These are phyloP conservation scores for Isatis lusitanica DNA, from an alignment of 441 rosid species.

Conservation along the genomic window DNA sequence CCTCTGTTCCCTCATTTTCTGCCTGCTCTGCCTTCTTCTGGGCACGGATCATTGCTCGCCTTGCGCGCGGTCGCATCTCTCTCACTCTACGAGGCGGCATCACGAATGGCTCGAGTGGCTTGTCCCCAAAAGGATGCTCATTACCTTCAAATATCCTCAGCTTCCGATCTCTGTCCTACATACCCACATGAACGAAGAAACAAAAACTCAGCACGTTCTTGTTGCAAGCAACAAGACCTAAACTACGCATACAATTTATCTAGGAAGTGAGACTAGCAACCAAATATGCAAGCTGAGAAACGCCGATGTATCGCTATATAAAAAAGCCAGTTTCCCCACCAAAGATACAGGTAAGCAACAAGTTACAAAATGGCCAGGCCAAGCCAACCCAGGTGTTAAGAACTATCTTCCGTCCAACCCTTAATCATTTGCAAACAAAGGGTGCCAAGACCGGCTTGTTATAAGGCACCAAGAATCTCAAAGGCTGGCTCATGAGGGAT, in stretches of 20 bases:
- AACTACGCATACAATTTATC: not conserved
- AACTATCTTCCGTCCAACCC: not conserved
- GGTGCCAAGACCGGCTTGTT: not conserved
- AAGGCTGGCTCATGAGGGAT: not conserved
- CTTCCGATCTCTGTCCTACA: conserved; percentile 91
- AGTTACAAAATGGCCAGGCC: not conserved
- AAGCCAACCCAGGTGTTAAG: not conserved
- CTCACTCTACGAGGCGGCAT: conserved; percentile 88
- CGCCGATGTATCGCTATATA: not conserved
- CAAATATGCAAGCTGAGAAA: not conserved
- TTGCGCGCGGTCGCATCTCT: conserved; percentile 91
- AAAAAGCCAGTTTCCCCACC: not conserved
- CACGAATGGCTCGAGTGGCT: conserved; percentile 67
- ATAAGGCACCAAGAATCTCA: not conserved
- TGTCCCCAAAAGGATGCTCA: conserved; percentile 92
- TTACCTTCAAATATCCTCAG: conserved; percentile 78
- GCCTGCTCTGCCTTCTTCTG: conserved; percentile 84
- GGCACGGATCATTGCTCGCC: conserved; percentile 92
- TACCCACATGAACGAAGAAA: conserved; percentile 21
- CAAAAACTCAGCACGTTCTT: conserved; percentile 6
- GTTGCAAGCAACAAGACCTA: not conserved
- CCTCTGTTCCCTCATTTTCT: conserved; percentile 45
- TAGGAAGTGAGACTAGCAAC: not conserved
- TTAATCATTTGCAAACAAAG: not conserved
- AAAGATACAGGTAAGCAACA: conserved; percentile 3